Conservation (phyloP, 352 stramenopile species). For the Pseudoperonospora humuli region DNA sequence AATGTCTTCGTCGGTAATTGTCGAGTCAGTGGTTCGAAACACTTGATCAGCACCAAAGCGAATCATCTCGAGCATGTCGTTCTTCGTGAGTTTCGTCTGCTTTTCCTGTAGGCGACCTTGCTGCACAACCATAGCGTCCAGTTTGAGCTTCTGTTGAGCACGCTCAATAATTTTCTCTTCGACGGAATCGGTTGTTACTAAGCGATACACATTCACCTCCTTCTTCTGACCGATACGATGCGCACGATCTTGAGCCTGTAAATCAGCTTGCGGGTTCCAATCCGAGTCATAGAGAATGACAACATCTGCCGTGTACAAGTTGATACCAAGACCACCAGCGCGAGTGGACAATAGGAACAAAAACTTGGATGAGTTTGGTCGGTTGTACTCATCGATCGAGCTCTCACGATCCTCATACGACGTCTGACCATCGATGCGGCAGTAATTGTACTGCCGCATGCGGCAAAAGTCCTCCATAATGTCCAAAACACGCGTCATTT, state of each 20-base stretch:
- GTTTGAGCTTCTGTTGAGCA: constrained; percentile 95
- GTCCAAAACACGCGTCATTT: constrained; percentile 90
- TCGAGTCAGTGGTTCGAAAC: constrained; percentile 93
- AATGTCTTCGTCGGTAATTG: constrained; percentile 98
- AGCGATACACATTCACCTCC: constrained; percentile 92
- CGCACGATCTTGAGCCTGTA: constrained; percentile 92
- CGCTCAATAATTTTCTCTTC: constrained; percentile 99
- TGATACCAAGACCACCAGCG: constrained; percentile 96
- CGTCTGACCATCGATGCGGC: constrained; percentile 84
- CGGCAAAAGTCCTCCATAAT: constrained; percentile 95
- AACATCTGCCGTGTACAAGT: constrained; percentile 97
- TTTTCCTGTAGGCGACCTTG: constrained; percentile 83
- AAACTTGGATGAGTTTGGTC: constrained; percentile 93
- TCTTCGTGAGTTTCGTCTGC: constrained; percentile 90
- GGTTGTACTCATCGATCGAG: constrained; percentile 94
- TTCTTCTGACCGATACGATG: constrained; percentile 99
- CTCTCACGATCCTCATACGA: constrained; percentile 80
- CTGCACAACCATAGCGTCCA: constrained; percentile 83
- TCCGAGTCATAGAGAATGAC: constrained; percentile 98
- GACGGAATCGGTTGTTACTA: constrained; percentile 94
- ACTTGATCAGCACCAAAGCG: constrained; percentile 97
- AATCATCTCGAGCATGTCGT: constrained; percentile 96
- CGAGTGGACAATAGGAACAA: constrained; percentile 97
- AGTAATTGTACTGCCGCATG: constrained; percentile 89
- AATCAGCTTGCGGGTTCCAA: constrained; percentile 97